These are phyloP conservation scores for Clausena lansium DNA, from an alignment of 345 rosid species.

Conservation along the genomic window DNA sequence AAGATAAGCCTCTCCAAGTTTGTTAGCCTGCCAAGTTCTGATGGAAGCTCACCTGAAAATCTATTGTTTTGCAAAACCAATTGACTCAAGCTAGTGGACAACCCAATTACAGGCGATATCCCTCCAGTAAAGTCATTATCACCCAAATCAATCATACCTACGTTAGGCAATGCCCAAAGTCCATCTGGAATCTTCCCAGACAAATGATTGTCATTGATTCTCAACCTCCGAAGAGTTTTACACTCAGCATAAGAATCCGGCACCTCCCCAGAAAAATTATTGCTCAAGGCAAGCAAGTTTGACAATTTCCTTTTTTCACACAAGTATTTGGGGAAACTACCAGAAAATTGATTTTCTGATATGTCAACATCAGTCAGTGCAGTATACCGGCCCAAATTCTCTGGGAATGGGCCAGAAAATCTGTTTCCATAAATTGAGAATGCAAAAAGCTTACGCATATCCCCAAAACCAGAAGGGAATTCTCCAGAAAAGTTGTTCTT, in stretches of 20 bases:
- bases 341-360: constrained; percentile 76
- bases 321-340: constrained; percentile 67
- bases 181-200: constrained; percentile 58
- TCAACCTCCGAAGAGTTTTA: constrained; percentile 56
- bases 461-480: constrained; percentile 70
- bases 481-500: constrained; percentile 61
- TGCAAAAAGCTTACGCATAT: constrained; percentile 45
- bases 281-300: constrained; percentile 57
- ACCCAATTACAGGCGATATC: constrained; percentile 48
- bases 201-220: constrained; percentile 59
- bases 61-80: constrained; percentile 57
- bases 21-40: constrained; percentile 50
- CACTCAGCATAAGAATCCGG: constrained; percentile 63
- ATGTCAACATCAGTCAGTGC: constrained; percentile 60
- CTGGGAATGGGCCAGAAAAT: constrained; percentile 71
- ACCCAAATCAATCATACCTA: constrained; percentile 58
- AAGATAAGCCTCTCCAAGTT: constrained; percentile 58
- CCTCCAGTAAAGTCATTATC: constrained; percentile 63
- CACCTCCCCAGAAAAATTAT: constrained; percentile 65
- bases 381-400: constrained; percentile 62
- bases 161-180: constrained; percentile 71
- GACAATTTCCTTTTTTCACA: constrained; percentile 48
- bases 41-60: constrained; percentile 67
- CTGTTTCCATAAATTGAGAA: constrained; percentile 71
- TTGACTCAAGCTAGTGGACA: constrained; percentile 48